These are phyloP conservation scores for Wallacemonas sp. DNA, from an alignment of 208 protist species.

Conservation along the genomic window DNA sequence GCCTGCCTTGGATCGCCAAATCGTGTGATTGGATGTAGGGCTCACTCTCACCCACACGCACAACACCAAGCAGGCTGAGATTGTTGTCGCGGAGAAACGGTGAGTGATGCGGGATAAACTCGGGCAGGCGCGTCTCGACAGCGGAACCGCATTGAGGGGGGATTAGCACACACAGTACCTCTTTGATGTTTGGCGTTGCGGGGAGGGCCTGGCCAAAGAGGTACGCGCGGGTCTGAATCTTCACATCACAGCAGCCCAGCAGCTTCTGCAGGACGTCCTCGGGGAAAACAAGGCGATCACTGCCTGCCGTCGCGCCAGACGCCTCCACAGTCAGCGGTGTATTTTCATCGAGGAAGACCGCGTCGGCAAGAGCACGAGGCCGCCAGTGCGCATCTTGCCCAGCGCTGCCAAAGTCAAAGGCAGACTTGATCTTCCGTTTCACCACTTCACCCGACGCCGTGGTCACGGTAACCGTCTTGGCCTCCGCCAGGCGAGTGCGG, in stretches of 20 bases:
- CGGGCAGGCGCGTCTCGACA: conserved; percentile 62
- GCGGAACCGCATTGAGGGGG: conserved; percentile 81
- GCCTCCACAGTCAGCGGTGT: conserved; percentile 64
- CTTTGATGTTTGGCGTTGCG: conserved; percentile 82
- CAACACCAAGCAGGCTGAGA: conserved; percentile 73
- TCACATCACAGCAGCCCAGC: conserved; percentile 79
- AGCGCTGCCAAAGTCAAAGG: conserved; percentile 81
- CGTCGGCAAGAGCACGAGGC: conserved; percentile 72
- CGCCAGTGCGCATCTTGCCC: conserved; percentile 83
- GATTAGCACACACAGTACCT: conserved; percentile 86
- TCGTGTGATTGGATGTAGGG: conserved; percentile 73
- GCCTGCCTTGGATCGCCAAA: conserved; percentile 73
- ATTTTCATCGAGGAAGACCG: conserved; percentile 69
- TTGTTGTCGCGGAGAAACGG: conserved; percentile 65
- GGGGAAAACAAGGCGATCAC: conserved; percentile 85
- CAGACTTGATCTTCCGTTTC: conserved; percentile 80
- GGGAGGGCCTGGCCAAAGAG: conserved; percentile 87
- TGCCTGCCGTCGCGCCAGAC: conserved; percentile 55
- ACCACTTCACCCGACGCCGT: conserved; percentile 69
- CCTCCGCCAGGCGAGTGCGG: conserved; percentile 81
- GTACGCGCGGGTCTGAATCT: conserved; percentile 82
- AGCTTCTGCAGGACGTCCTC: conserved; percentile 75
- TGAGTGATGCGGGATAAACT: conserved; percentile 61
- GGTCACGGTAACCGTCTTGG: conserved; percentile 56
- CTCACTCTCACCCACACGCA: conserved; percentile 73